A percentile compares a stretch with the other conserved stretches of the same genome.
Conservation (phyloP, 225 moss, liverwort and hornwort species). For the Marchantia paleacea region DNA sequence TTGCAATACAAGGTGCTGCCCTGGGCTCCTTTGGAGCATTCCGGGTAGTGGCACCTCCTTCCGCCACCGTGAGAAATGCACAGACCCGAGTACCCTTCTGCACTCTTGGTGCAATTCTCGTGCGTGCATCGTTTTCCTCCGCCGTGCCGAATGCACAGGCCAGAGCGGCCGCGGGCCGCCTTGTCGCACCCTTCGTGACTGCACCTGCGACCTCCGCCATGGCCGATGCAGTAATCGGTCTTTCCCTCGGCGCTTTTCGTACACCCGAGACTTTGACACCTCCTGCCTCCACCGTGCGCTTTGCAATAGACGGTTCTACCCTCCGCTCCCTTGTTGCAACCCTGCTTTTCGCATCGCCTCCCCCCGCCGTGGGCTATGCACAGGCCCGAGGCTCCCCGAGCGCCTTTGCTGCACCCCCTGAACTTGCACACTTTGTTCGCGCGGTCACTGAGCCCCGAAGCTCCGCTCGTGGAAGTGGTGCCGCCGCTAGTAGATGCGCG, state of each 20-base stretch:
- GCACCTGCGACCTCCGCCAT: conserved; percentile 94
- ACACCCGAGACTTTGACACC: conserved; percentile 92
- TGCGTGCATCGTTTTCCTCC: conserved; percentile 92
- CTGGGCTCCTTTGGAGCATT: conserved; percentile 94
- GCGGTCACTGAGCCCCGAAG: conserved; percentile 71
- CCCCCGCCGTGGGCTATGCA: conserved; percentile 98
- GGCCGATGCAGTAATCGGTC: conserved; percentile 93
- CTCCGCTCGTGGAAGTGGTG: conserved; percentile 86
- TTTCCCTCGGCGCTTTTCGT: conserved; percentile 99
- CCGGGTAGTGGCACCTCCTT: conserved; percentile 81
- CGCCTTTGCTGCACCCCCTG: conserved; percentile 91
- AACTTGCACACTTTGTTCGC: conserved; percentile 93
- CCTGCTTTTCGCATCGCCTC: conserved; percentile 96
- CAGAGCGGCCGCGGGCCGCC: conserved; percentile 98
- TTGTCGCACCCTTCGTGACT: conserved; percentile 86
- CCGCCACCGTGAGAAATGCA: conserved; percentile 99
- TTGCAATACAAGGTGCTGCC: conserved; percentile 99
- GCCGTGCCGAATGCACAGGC: conserved; percentile 94
- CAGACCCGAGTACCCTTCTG: conserved; percentile 90
- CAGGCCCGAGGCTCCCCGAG: conserved; percentile 86
- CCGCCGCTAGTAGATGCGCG: conserved; percentile 85
- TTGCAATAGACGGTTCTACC: conserved; percentile 98
- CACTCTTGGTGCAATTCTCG: conserved; percentile 94
- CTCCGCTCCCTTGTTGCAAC: conserved; percentile 96
- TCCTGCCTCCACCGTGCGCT: conserved; percentile 93